These are phyloP conservation scores for Mycena galericulata DNA, from an alignment of 768 basidiomycete genomes.

Conservation along the genomic window DNA sequence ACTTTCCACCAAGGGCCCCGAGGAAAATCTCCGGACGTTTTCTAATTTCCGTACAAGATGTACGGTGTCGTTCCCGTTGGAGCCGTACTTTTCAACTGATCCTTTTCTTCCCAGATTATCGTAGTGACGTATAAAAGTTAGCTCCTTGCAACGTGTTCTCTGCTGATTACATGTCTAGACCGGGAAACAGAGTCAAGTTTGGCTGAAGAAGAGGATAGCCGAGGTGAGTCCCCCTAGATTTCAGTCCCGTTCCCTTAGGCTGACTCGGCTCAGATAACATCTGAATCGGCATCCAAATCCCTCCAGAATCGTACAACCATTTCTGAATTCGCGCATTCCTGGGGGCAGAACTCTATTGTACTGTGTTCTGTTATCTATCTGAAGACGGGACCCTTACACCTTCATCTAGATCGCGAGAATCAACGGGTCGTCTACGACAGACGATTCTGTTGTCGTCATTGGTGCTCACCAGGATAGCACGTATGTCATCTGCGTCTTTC, in stretches of 20 bases:
- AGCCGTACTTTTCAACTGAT: conserved; percentile 14
- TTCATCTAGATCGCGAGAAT: conserved; percentile 75
- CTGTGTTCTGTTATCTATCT: conserved; percentile 37
- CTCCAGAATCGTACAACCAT: conserved; percentile 71
- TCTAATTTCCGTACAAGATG: conserved; percentile 81
- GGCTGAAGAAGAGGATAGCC: conserved; percentile 76
- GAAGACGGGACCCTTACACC: conserved; percentile 25
- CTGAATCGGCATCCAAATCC: conserved; percentile 66
- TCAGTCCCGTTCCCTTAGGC: conserved; percentile 9
- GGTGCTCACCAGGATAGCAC: conserved; percentile 87
- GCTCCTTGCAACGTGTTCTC: conserved; percentile 35
- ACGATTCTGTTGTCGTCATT: conserved; percentile 76
- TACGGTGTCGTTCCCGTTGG: conserved; percentile 49
- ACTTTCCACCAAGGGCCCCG: conserved; percentile 74
- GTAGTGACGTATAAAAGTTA: conserved; percentile 74
- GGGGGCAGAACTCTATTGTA: conserved; percentile 89
- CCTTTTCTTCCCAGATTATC: conserved; percentile 63
- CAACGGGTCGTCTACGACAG: conserved; percentile 72
- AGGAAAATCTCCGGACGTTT: conserved; percentile 73
- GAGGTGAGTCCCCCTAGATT: conserved; percentile 57
- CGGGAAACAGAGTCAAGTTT: conserved; percentile 80
- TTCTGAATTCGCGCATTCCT: conserved; percentile 80
- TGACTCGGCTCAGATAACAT: conserved; percentile 65
- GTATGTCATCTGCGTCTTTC: conserved; percentile 27
- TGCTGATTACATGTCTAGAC: conserved; percentile 58